Conservation (phyloP, 2,329 filamentous ascomycete genomes). For the Dothidotthia symphoricarpi region DNA sequence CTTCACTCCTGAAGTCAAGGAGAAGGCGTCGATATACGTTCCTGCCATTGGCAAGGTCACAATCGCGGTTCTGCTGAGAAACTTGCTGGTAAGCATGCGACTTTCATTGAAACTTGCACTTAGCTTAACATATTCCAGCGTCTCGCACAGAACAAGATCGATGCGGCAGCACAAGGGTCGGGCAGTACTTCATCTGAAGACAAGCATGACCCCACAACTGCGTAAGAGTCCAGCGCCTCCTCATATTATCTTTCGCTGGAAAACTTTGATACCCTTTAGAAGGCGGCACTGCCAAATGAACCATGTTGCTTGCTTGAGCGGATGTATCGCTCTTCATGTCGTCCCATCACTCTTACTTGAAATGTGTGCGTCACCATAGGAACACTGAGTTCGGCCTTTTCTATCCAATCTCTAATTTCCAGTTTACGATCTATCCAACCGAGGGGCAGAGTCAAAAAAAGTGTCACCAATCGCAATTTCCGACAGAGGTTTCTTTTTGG, state of each 20-base stretch:
- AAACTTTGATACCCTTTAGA: conserved; percentile 31
- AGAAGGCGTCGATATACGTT: conserved; percentile 95
- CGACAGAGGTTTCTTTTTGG: too few species aligned
- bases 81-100: conserved; percentile 69
- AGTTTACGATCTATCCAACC: too few species aligned
- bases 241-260: background rate
- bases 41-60: conserved; percentile 97
- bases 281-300: conserved; percentile 16
- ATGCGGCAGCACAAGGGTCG: conserved; percentile 22
- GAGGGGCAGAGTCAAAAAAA: too few species aligned
- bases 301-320: too few species aligned
- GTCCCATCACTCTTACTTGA: too few species aligned
- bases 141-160: conserved; percentile 46
- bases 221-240: conserved; percentile 1
- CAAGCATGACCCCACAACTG: conserved; percentile 4
- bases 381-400: too few species aligned
- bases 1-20: conserved; percentile 85
- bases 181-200: background rate
- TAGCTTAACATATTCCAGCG: conserved; percentile 34
- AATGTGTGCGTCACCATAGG: too few species aligned
- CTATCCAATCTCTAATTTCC: too few species aligned
- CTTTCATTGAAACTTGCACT: background rate
- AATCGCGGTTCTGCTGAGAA: conserved; percentile 85
- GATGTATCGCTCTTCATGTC: too few species aligned
- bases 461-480: too few species aligned